Conservation (phyloP, 305 asterid genomes). For the Fraxinus sp. region DNA sequence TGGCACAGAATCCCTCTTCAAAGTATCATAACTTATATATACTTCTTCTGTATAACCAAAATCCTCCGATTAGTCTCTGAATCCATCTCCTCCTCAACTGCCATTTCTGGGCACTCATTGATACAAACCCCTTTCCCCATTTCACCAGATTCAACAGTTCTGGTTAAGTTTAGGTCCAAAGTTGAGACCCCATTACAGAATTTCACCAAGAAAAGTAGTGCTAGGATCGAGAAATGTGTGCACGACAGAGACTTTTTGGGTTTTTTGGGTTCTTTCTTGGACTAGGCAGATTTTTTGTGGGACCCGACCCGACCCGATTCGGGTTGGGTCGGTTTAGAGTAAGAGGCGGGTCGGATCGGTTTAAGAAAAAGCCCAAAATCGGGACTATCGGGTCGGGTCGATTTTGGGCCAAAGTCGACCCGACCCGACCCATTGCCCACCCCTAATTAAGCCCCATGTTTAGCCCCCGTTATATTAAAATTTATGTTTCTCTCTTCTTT, state of each 20-base stretch:
- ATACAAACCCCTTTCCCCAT: slow-evolving; percentile 17
- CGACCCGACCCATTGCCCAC: no score
- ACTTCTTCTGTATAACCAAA: slow-evolving; percentile 53
- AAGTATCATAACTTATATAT: slow-evolving; percentile 72
- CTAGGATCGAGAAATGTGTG: slow-evolving; percentile 7
- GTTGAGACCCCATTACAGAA: slow-evolving; percentile 21
- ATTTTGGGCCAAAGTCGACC: no score
- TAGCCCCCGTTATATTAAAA: no score
- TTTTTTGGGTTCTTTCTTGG: no score
- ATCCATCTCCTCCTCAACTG: slow-evolving; percentile 30
- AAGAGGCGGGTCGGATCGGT: no score
- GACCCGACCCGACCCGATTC: no score
- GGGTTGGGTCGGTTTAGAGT: no score
- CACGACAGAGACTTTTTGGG: slow-evolving; percentile 12
- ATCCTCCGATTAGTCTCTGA: slow-evolving; percentile 48
- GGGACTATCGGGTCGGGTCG: no score
- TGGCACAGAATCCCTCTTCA: slow-evolving; percentile 76
- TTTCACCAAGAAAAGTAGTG: slow-evolving; percentile 16
- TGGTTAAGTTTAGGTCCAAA: slow-evolving; percentile 23
- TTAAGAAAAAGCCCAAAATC: no score
- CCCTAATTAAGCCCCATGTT: no score
- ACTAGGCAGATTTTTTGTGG: no score
- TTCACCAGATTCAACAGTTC: slow-evolving; percentile 7
- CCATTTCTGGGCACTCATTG: slow-evolving; percentile 32
- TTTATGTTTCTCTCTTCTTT: no score